A percentile compares a stretch with the other conserved stretches of the same genome.
Evolutionary conservation across 2,329 filamentous ascomycete genomes (phyloP).

Genomic region (Leptodontidium sp.): DNA sequence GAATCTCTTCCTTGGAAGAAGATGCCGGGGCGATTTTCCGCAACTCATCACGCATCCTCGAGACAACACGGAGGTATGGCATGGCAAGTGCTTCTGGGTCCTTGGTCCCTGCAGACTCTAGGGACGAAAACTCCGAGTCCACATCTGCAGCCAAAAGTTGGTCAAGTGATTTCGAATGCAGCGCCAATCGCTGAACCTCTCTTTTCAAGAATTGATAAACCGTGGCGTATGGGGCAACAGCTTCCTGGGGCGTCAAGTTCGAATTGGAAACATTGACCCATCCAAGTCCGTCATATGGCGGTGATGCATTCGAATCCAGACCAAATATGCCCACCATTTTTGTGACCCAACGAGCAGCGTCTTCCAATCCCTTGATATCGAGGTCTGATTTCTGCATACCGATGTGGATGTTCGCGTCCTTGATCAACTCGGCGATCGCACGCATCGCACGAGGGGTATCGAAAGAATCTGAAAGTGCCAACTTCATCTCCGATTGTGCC

Average conservation of each 20-base stretch:
- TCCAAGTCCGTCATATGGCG: constrained; percentile 64
- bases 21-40: constrained; percentile 60
- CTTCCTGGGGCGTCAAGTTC: constrained; percentile 52
- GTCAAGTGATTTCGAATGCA: constrained; percentile 56
- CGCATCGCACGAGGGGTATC: constrained; percentile 84
- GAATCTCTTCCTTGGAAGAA: constrained; percentile 72
- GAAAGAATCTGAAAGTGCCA: constrained; percentile 82
- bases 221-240: constrained; percentile 57
- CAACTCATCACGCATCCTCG: constrained; percentile 68
- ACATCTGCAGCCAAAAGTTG: constrained; percentile 55
- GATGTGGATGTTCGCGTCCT: constrained; percentile 73
- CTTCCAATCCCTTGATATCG: constrained; percentile 58
- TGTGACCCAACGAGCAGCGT: constrained; percentile 80
- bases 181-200: constrained; percentile 56
- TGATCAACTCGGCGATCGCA: constrained; percentile 79
- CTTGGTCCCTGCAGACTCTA: constrained; percentile 55
- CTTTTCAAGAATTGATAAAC: constrained; percentile 56
- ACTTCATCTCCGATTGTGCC: constrained; percentile 61
- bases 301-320: constrained; percentile 68
- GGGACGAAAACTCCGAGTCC: constrained; percentile 55
- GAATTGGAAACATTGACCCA: constrained; percentile 56
- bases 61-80: constrained; percentile 63
- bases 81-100: constrained; percentile 62
- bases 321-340: constrained; percentile 86
- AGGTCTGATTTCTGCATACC: constrained; percentile 55